phyloP scores from a whole-genome alignment of 176 grass and related monocot species.

The Tuctoria greenei region DNA sequence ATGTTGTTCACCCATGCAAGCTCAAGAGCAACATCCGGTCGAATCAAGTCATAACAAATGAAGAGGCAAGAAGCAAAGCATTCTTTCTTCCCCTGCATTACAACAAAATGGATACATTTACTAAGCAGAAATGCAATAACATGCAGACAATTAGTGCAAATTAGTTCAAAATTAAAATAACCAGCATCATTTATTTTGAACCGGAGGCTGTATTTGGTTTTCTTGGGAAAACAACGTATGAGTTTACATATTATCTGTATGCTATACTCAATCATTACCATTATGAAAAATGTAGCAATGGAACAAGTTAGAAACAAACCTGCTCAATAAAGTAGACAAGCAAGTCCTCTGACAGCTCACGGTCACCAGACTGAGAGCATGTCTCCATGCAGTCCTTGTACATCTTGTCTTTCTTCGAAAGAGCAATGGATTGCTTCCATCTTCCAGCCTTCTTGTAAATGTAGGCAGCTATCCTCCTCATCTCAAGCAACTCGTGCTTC shows the following conservation, averaged over 20 bases:
- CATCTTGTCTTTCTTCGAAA: constrained; percentile 96
- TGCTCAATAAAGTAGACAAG: constrained; percentile 96
- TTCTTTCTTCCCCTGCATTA: constrained; percentile 96
- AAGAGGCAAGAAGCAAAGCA: constrained; percentile 98
- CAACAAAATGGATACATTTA: constrained; percentile 22
- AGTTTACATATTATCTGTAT: neutral
- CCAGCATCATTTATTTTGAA: too few species aligned
- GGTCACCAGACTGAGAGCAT: constrained; percentile 91
- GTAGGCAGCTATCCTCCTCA: constrained; percentile 97
- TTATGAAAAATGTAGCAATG: neutral
- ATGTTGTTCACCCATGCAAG: constrained; percentile 99
- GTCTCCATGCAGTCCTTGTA: constrained; percentile 99
- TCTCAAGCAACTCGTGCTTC: constrained; percentile 97
- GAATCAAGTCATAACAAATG: constrained; percentile 93
- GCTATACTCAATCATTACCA: neutral
- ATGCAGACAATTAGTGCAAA: too few species aligned
- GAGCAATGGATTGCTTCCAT: constrained; percentile 94
- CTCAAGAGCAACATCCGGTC: constrained; percentile 91
- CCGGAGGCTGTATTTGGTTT: too few species aligned
- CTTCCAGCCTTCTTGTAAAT: constrained; percentile 99
- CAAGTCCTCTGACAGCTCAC: constrained; percentile 85
- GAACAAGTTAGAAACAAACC: constrained; percentile 40
- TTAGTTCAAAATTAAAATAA: too few species aligned
- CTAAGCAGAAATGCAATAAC: constrained; percentile 21
- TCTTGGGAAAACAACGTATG: neutral